Base-by-base conservation (phyloP, 352 stramenopile genomes). In the Thalassiosira exigua region DNA sequence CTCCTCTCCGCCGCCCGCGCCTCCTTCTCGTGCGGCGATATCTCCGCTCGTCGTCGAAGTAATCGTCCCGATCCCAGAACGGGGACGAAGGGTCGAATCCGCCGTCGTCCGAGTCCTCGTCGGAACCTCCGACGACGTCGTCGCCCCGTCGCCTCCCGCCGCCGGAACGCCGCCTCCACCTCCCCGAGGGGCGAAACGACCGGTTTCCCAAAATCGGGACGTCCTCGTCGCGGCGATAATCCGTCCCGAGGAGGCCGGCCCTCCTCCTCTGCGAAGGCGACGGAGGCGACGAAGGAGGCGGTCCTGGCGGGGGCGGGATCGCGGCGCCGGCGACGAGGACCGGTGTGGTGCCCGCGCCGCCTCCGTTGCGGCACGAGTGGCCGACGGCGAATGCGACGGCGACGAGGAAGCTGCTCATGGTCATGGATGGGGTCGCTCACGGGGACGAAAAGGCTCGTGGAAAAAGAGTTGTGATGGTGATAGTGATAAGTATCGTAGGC, bases 131-230 rank as follows among this genome's bases (percentile, higher is more conserved):
- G n/a, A 46, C 50, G 29, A 48, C 36, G 0, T 65, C 50, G 33
- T 48, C 36, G 0, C 50, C 22, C 58, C 46, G 26, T 67, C 50
- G 54, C 36, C 21, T 50, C 46, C 33, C 17, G 22, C 19, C 58
- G 41, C 44, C 56, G 51, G 62, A 52, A 41, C 19, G 17, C 33
- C 39, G 50, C 33, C 17, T 32, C 30, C 27, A 24, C 46, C 17
- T 56, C 33, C 19, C 50, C 30, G 11, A 50, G 17, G 14, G 46
- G 0, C 11, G 9, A 19, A 9, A 30, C 19, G 53, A 58, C 24
- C 56, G 32, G 22, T 74, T 69, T 44, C 46, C 56, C 32, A 84
- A 60, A 29, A 84, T 73, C n/a, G 76, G 76, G n/a, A 83, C 56
- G 50, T 83, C 75, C 41, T 57, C 44, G 39, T 62, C 33, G 42